These are phyloP conservation scores for Candida germanica DNA, from an alignment of 805 yeast species.

Conservation along the genomic window DNA sequence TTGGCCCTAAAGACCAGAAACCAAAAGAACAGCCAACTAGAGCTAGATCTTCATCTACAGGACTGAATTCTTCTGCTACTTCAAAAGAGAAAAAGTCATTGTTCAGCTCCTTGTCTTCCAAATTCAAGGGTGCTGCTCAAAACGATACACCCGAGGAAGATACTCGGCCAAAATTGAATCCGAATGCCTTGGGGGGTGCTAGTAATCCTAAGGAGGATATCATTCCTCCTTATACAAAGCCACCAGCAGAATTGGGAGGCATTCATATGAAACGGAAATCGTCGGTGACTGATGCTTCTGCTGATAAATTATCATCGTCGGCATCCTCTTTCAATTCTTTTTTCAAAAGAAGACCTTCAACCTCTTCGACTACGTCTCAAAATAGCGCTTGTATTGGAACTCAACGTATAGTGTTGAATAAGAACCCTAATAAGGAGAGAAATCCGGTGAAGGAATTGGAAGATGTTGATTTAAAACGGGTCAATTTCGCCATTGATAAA, in stretches of 20 bases:
- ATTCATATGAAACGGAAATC: conserved; percentile 10
- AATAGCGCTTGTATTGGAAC: neutral
- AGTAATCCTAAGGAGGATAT: conserved; percentile 6
- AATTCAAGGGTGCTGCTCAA: conserved; percentile 28
- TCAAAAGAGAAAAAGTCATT: conserved; percentile 24
- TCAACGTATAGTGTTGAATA: conserved; percentile 40
- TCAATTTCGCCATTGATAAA: conserved; percentile 73
- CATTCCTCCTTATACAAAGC: conserved; percentile 8
- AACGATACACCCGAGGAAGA: neutral
- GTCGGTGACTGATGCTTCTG: conserved; percentile 8
- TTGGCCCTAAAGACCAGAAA: conserved; percentile 8
- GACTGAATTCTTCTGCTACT: conserved; percentile 16
- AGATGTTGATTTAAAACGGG: conserved; percentile 51
- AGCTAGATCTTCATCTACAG: conserved; percentile 10
- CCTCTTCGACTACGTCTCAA: conserved; percentile 10
- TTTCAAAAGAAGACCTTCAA: conserved; percentile 15
- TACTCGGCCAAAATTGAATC: conserved; percentile 1
- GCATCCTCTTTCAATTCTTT: conserved; percentile 13
- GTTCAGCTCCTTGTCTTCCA: conserved; percentile 39
- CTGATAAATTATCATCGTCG: conserved; percentile 7
- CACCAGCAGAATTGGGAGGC: conserved; percentile 12
- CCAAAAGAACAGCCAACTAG: conserved; percentile 10
- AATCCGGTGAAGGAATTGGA: conserved; percentile 24
- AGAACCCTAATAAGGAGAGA: conserved; percentile 39
- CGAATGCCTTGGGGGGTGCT: conserved; percentile 3